Evolutionary conservation across 495 filamentous ascomycete genomes (phyloP), one percentile per base, ranked within the genome.

Genomic region (Trichoderma orchidacearum): DNA sequence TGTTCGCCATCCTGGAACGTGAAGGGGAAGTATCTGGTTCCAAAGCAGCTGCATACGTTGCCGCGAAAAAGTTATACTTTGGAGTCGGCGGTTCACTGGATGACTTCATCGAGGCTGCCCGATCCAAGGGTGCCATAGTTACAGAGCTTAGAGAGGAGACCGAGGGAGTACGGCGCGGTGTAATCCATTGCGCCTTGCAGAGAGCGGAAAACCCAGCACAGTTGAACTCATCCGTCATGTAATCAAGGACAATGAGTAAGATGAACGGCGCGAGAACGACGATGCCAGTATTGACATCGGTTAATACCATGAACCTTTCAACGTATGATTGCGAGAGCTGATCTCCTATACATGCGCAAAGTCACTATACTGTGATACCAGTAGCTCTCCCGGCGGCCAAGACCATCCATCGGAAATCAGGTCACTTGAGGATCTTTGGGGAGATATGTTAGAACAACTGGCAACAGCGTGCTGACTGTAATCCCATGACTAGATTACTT

Each of bases 31-130:
- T 53, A 28, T 66, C 61, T 3, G 68, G 59, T 5, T 64, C 68
- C 1, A 63, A 62, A 34, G 80, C 79, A 30, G 79, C 75, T 56
- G 89, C 89, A 5, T 67, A 95, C n/a, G 75, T 98, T 1, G 93
- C 83, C 4, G 93, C 93, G 2, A 98, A 98, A 73, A 81, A 83
- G 68, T 82, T 96, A 2, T 98, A 98, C 68, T 98, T 98, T 64
- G 93, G 93, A 4, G 93, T 98, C 55, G 93, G 93, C 2, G 93
- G 93, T 18, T 89, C 90, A 18, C 81, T 98, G 38, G 85, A 92
- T 66, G 90, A 92, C 63, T 96, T 98, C 65, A 75, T 90, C 53
- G 69, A 76, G 30, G 78, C 79, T 59, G 72, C 89, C 56, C 67
- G 72, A 55, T 74, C 66, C 21, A 71, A 76, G 28, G 81, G 80